Percentiles rank a stretch among this genome's conserved stretches.
Evolutionary conservation across 2,329 filamentous ascomycete species (phyloP).

Genomic region (Didymella keratinophila): DNA sequence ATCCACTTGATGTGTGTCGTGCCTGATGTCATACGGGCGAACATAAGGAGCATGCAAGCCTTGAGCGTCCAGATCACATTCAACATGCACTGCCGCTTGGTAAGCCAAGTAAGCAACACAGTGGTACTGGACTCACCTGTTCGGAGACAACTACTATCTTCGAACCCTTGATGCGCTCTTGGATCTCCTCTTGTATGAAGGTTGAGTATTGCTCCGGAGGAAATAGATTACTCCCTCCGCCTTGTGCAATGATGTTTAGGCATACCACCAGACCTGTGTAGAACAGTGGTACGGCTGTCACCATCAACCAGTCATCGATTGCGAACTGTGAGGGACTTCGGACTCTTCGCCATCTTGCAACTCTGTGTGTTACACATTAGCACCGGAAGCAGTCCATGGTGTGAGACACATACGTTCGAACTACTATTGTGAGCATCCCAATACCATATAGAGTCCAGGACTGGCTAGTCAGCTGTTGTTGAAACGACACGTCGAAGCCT

Average conservation of each 20-base stretch:
- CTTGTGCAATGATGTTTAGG: conserved; percentile 52
- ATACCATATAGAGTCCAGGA: conserved; percentile 44
- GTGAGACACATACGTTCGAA: conserved; percentile 36
- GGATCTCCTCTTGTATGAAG: conserved; percentile 51
- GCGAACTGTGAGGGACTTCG: conserved; percentile 30
- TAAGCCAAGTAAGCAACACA: conserved; percentile 12
- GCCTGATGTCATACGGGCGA: conserved; percentile 62
- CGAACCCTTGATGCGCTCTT: conserved; percentile 54
- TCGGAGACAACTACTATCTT: conserved; percentile 57
- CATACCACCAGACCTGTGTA: conserved; percentile 55
- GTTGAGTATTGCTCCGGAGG: conserved; percentile 48
- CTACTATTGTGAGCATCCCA: conserved; percentile 37
- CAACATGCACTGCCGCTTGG: conserved; percentile 67
- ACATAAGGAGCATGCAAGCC: conserved; percentile 65
- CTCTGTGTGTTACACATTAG: conserved; percentile 21
- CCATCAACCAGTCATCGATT: conserved; percentile 44
- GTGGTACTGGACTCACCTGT: conserved; percentile 41
- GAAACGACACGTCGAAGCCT: conserved; percentile 30
- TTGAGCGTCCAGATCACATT: conserved; percentile 66
- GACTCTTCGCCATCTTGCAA: conserved; percentile 40
- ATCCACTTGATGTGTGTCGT: conserved; percentile 55
- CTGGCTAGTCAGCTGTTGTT: conserved; percentile 28
- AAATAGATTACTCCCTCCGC: conserved; percentile 56
- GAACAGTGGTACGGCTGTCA: conserved; percentile 36
- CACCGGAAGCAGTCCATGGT: not conserved